Percentiles rank a stretch among this genome's conserved stretches.
phyloP scores from a whole-genome alignment of 2,329 filamentous ascomycete species.

The Furcasterigmium sp. region DNA sequence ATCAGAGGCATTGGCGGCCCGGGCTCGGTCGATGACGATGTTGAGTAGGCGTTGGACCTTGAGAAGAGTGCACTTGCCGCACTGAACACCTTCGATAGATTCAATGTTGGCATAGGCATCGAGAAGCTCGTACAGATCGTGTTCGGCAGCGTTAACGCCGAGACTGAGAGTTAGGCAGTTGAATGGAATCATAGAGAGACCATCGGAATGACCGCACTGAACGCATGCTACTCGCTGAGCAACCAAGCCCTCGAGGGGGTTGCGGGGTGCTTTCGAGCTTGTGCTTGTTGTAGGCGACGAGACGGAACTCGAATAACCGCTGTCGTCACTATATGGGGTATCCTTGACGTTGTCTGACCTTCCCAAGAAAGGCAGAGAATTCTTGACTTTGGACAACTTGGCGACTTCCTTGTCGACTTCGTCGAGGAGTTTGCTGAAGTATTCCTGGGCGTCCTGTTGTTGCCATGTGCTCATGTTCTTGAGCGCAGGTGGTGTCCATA shows the following conservation, averaged over 20 bases:
- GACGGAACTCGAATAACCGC: conserved; percentile 47
- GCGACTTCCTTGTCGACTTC: conserved; percentile 74
- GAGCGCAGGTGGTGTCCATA: conserved; percentile 77
- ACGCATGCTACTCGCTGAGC: conserved; percentile 88
- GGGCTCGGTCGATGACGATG: conserved; percentile 37
- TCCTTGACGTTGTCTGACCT: conserved; percentile 33
- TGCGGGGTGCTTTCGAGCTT: conserved; percentile 33
- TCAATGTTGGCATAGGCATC: conserved; percentile 84
- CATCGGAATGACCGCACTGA: conserved; percentile 79
- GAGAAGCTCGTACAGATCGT: conserved; percentile 72
- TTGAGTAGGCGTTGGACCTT: conserved; percentile 44
- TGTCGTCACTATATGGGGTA: conserved; percentile 51
- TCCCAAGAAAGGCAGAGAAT: background rate
- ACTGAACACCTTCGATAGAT: conserved; percentile 83
- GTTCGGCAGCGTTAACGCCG: conserved; percentile 53
- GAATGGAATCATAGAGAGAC: conserved; percentile 85
- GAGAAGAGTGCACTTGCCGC: conserved; percentile 81
- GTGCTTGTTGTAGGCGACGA: conserved; percentile 25
- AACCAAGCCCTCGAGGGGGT: conserved; percentile 81
- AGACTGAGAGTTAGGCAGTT: conserved; percentile 88
- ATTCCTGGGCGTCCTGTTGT: conserved; percentile 97
- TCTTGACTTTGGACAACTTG: conserved; percentile 34
- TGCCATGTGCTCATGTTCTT: conserved; percentile 95
- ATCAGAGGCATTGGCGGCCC: conserved; percentile 29
- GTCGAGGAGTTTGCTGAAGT: conserved; percentile 85